Conservation (phyloP, 306 rosid species). For the Medicago arabica region DNA sequence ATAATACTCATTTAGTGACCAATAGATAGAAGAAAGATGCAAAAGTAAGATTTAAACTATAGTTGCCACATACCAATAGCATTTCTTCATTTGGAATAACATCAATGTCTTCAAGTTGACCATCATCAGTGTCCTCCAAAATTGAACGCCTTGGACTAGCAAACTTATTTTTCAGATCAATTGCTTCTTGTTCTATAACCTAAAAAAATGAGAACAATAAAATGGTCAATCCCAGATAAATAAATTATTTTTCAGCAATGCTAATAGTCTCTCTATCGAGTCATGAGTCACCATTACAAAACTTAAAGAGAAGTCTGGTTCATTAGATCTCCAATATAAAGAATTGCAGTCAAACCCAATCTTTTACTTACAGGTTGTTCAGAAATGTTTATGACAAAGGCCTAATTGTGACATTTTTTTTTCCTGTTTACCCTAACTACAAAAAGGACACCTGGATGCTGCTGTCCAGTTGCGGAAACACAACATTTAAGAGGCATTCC, state of each 20-base stretch:
- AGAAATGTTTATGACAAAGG: neutral
- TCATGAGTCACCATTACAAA: neutral
- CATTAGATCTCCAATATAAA: neutral
- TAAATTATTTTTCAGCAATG: conserved; percentile 4
- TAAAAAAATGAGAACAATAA: conserved; percentile 43
- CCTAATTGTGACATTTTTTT: neutral
- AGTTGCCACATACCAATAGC: conserved; percentile 70
- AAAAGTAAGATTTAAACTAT: conserved; percentile 20
- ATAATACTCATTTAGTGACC: conserved; percentile 12
- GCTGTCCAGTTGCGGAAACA: neutral
- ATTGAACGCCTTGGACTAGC: conserved; percentile 79
- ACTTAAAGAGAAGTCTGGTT: neutral
- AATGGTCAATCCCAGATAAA: conserved; percentile 11
- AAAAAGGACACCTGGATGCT: neutral
- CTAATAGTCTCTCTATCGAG: conserved; percentile 1
- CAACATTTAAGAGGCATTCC: conserved; percentile 7
- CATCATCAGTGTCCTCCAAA: conserved; percentile 83
- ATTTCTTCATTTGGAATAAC: conserved; percentile 95
- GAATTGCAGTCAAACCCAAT: conserved; percentile 17
- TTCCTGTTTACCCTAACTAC: neutral
- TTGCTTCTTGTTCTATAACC: conserved; percentile 89
- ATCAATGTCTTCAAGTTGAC: conserved; percentile 97
- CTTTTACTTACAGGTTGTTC: conserved; percentile 3
- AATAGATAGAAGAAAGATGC: neutral
- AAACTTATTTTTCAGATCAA: conserved; percentile 83